Evolutionary conservation across 129 eudicot species (phyloP).

Genomic region (Kitagawia praeruptora): DNA sequence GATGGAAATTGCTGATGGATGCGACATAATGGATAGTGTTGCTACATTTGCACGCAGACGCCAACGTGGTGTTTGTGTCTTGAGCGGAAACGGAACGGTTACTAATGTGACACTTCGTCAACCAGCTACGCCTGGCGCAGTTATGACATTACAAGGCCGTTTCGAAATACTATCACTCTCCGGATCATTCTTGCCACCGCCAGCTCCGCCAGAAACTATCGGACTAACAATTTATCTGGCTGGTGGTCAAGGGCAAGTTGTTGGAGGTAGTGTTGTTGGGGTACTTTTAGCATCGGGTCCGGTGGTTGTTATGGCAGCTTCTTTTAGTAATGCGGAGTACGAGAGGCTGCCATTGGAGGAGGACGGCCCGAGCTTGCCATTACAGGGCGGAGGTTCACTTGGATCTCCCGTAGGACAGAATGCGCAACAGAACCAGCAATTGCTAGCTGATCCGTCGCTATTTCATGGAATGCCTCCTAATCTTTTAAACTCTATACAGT

Average conservation of each 20-base stretch:
- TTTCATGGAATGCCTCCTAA: conserved; percentile 58
- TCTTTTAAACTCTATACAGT: conserved; percentile 47
- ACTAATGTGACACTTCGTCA: conserved; percentile 62
- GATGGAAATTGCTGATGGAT: conserved; percentile 67
- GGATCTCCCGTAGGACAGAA: conserved; percentile 54
- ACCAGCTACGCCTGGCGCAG: conserved; percentile 58
- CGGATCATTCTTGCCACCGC: conserved; percentile 66
- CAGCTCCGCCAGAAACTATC: conserved; percentile 68
- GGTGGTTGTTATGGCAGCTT: conserved; percentile 74
- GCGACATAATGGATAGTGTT: conserved; percentile 64
- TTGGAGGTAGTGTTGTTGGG: conserved; percentile 68
- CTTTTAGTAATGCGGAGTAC: conserved; percentile 72
- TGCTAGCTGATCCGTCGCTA: conserved; percentile 39
- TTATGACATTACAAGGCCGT: conserved; percentile 53
- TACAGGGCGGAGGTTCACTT: conserved; percentile 43
- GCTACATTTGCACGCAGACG: conserved; percentile 62
- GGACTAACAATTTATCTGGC: conserved; percentile 59
- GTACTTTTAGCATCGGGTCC: conserved; percentile 65
- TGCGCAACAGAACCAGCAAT: conserved; percentile 25
- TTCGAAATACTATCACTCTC: conserved; percentile 68
- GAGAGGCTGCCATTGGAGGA: conserved; percentile 73
- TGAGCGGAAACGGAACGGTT: conserved; percentile 66
- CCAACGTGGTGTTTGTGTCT: conserved; percentile 64
- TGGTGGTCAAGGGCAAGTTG: conserved; percentile 85
- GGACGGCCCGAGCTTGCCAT: conserved; percentile 33